Evolutionary conservation across 2,329 filamentous ascomycete genomes (phyloP).

Genomic region (Colletotrichum sp.): DNA sequence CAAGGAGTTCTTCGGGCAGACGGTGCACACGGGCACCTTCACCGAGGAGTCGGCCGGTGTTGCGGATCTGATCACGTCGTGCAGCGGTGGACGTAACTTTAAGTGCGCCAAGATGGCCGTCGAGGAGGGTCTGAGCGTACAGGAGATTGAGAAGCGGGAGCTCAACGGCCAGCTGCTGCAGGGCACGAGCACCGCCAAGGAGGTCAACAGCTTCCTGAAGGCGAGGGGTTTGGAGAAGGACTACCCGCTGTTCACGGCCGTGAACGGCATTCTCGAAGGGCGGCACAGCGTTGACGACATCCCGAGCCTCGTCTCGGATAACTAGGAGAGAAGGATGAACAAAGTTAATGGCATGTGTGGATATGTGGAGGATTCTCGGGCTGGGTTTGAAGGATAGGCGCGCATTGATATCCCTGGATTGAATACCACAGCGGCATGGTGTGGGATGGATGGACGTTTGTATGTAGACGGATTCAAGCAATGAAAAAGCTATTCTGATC

Average conservation of each 20-base stretch:
- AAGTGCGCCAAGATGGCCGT: slow-evolving; percentile 90
- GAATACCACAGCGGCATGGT: slow-evolving; percentile 9
- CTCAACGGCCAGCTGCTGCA: slow-evolving; percentile 97
- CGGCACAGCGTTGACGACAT: slow-evolving; percentile 81
- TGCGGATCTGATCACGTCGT: slow-evolving; percentile 94
- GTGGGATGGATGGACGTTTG: slow-evolving; percentile 7
- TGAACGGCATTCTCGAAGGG: slow-evolving; percentile 80
- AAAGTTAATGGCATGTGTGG: neutral
- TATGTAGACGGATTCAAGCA: neutral
- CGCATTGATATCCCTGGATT: slow-evolving; percentile 18
- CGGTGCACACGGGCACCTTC: slow-evolving; percentile 83
- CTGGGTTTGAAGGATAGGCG: neutral
- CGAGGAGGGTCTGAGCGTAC: slow-evolving; percentile 77
- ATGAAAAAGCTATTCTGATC: neutral
- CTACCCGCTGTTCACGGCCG: slow-evolving; percentile 92
- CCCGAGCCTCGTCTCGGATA: slow-evolving; percentile 65
- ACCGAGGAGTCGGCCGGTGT: slow-evolving; percentile 97
- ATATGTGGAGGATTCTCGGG: neutral
- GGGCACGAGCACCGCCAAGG: slow-evolving; percentile 88
- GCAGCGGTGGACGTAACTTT: slow-evolving; percentile 91
- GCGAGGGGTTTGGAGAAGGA: slow-evolving; percentile 77
- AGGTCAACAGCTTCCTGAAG: slow-evolving; percentile 90
- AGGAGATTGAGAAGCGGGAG: slow-evolving; percentile 87
- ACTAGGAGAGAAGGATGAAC: neutral
- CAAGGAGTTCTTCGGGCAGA: slow-evolving; percentile 88